These are phyloP conservation scores for Margaritispora aquatica DNA, from an alignment of 495 filamentous ascomycete genomes.

Conservation along the genomic window DNA sequence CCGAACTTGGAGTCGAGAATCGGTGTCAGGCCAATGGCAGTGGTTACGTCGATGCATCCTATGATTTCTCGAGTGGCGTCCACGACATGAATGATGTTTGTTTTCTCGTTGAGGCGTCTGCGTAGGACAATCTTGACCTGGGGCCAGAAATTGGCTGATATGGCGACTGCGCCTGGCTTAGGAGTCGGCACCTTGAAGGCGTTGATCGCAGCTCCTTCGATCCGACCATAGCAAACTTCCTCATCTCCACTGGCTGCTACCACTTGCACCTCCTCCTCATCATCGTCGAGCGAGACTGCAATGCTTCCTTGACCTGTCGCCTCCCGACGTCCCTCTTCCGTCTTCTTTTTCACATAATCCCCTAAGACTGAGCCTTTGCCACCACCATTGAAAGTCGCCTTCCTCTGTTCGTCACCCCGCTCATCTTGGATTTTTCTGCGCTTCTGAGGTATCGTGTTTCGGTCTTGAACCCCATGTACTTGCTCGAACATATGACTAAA, in stretches of 20 bases:
- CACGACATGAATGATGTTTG: constrained; percentile 56
- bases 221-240: constrained; percentile 80
- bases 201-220: constrained; percentile 63
- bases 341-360: constrained; percentile 54
- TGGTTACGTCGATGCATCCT: constrained; percentile 65
- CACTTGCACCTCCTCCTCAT: constrained; percentile 44
- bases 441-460: constrained; percentile 56
- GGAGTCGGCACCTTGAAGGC: constrained; percentile 60
- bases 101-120: constrained; percentile 43
- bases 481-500: constrained; percentile 53
- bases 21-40: constrained; percentile 59
- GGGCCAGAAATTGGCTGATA: constrained; percentile 54
- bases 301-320: constrained; percentile 21
- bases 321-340: constrained; percentile 38
- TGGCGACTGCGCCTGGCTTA: constrained; percentile 49
- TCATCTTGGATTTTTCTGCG: constrained; percentile 53
- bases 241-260: constrained; percentile 38
- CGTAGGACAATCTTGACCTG: constrained; percentile 63
- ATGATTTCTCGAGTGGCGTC: constrained; percentile 67
- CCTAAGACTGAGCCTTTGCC: constrained; percentile 54
- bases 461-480: constrained; percentile 64
- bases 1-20: constrained; percentile 59
- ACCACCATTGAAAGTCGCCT: constrained; percentile 33
- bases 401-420: constrained; percentile 27
- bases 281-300: constrained; percentile 49